These are phyloP conservation scores for Kokia cookei DNA, from an alignment of 441 rosid genomes.

Conservation along the genomic window DNA sequence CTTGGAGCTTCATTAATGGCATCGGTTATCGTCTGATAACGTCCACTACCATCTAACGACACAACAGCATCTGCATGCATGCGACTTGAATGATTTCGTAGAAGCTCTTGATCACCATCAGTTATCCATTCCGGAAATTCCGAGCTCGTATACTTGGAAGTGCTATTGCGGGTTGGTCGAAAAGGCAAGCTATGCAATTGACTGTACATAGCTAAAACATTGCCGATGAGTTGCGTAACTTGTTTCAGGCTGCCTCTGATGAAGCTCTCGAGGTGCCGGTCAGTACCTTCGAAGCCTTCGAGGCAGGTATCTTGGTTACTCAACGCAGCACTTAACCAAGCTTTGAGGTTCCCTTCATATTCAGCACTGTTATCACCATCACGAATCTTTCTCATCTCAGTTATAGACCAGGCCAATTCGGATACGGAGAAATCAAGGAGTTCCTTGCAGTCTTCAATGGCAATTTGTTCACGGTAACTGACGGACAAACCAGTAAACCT, in stretches of 20 bases:
- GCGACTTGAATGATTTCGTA: constrained; percentile 19
- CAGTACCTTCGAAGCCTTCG: constrained; percentile 90
- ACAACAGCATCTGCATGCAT: constrained; percentile 48
- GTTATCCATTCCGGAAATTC: constrained; percentile 58
- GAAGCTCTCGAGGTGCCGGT: constrained; percentile 43
- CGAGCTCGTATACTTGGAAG: not conserved
- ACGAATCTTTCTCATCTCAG: constrained; percentile 64
- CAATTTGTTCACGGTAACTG: constrained; percentile 69
- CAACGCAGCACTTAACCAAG: constrained; percentile 93
- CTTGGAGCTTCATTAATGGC: constrained; percentile 49
- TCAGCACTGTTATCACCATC: constrained; percentile 29
- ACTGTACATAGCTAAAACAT: constrained; percentile 63
- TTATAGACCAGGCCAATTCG: constrained; percentile 81
- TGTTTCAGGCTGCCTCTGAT: constrained; percentile 69
- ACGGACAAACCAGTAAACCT: constrained; percentile 54
- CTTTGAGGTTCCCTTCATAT: constrained; percentile 62
- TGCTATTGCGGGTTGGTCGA: constrained; percentile 32
- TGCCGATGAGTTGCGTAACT: constrained; percentile 73
- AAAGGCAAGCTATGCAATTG: constrained; percentile 66
- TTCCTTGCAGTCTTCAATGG: constrained; percentile 84
- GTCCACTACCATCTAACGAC: constrained; percentile 48
- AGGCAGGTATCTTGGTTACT: constrained; percentile 92
- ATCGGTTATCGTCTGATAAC: constrained; percentile 39
- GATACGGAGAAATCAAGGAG: constrained; percentile 84
- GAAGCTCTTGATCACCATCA: constrained; percentile 48